Percentiles rank a stretch among this genome's conserved stretches.
Evolutionary conservation across 495 filamentous ascomycete genomes (phyloP).

Genomic region (Durotheca rogersii): DNA sequence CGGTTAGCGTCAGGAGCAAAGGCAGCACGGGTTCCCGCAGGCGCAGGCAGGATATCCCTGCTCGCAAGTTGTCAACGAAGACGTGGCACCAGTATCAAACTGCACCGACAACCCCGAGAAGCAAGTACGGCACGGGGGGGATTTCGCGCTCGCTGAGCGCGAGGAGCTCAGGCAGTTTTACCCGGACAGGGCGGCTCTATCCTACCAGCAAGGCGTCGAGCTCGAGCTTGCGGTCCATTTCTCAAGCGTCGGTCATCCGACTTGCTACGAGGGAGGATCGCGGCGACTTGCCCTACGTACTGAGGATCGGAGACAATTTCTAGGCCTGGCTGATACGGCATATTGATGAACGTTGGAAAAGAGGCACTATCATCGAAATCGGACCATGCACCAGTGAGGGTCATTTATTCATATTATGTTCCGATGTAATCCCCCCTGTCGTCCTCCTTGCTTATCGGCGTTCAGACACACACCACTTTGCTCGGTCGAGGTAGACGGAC

Average conservation of each 20-base stretch:
- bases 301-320: conserved; percentile 31
- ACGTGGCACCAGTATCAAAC: conserved; percentile 47
- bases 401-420: too few relatives aligned
- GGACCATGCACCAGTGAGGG: too few relatives aligned
- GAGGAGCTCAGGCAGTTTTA: conserved; percentile 43
- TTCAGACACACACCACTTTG: too few relatives aligned
- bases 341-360: background rate
- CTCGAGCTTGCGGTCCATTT: conserved; percentile 40
- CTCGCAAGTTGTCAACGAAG: conserved; percentile 40
- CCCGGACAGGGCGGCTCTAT: conserved; percentile 46
- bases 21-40: conserved; percentile 32
- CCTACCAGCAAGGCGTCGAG: conserved; percentile 41
- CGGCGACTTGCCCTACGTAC: conserved; percentile 46
- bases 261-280: conserved; percentile 40
- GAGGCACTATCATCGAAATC: too few relatives aligned
- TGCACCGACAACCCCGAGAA: conserved; percentile 54
- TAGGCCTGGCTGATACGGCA: background rate
- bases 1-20: conserved; percentile 26
- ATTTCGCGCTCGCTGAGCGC: conserved; percentile 38
- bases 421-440: too few relatives aligned
- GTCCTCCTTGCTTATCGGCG: too few relatives aligned
- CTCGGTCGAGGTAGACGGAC: too few relatives aligned
- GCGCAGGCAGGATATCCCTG: conserved; percentile 16
- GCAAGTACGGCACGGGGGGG: conserved; percentile 29
- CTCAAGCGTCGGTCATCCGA: conserved; percentile 43